Conservation (phyloP, 2,329 filamentous ascomycete genomes). For the Fusarium transvaalense region DNA sequence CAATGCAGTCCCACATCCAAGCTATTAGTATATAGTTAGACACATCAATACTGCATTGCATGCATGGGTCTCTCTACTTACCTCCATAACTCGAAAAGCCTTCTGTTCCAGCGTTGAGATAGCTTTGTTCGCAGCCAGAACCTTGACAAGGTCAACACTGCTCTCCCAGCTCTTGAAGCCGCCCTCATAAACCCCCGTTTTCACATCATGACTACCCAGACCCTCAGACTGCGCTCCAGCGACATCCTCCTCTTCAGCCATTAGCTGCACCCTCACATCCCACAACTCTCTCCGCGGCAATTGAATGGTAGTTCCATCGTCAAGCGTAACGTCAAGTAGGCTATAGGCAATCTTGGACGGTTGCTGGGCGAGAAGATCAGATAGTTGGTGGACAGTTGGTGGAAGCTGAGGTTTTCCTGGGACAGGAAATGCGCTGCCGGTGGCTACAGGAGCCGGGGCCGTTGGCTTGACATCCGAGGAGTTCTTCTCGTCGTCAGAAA, state of each 20-base stretch:
- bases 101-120: conserved; percentile 50
- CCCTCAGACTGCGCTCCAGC: conserved; percentile 56
- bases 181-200: conserved; percentile 85
- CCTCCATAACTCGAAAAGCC: conserved; percentile 65
- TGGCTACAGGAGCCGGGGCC: conserved; percentile 45
- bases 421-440: conserved; percentile 67
- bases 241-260: conserved; percentile 74
- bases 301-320: conserved; percentile 64
- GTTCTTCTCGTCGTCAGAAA: conserved; percentile 60
- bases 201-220: conserved; percentile 78
- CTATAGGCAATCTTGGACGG: conserved; percentile 82
- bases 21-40: conserved; percentile 58
- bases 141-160: conserved; percentile 81
- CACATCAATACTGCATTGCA: background rate
- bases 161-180: conserved; percentile 94
- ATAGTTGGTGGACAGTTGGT: conserved; percentile 64
- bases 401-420: conserved; percentile 70
- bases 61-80: conserved; percentile 51
- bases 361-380: conserved; percentile 66
- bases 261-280: conserved; percentile 84
- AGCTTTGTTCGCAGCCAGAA: conserved; percentile 63
- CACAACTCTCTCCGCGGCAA: conserved; percentile 83
- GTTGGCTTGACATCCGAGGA: conserved; percentile 32
- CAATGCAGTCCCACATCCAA: conserved; percentile 83
- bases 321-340: conserved; percentile 68